Evolutionary conservation across 371 early-diverging fungal genomes (phyloP).

Genomic region (Nematocida homosporus): DNA sequence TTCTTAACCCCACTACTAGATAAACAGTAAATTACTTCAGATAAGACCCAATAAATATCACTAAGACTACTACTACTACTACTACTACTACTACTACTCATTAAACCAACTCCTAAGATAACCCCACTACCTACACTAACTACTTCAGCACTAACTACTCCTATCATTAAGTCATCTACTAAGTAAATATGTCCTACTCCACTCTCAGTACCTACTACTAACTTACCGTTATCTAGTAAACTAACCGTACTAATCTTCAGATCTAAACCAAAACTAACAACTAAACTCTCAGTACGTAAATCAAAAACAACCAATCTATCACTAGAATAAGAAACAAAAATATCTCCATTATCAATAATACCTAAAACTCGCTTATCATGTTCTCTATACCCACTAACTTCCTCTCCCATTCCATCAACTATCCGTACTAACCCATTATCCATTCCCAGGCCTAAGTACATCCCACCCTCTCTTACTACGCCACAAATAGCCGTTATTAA

Average conservation of each 20-base stretch:
- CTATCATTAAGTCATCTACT: slow-evolving; percentile 13
- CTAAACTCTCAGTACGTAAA: slow-evolving; percentile 20
- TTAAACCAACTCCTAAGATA: slow-evolving; percentile 5
- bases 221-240: neutral
- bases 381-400: slow-evolving; percentile 35
- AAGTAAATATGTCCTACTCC: slow-evolving; percentile 39
- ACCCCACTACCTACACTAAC: neutral
- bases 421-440: slow-evolving; percentile 22
- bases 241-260: neutral
- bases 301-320: slow-evolving; percentile 17
- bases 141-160: neutral
- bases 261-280: neutral
- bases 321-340: slow-evolving; percentile 7
- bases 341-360: neutral
- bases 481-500: slow-evolving; percentile 6
- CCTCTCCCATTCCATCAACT: slow-evolving; percentile 7
- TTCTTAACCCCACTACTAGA: no score
- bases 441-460: slow-evolving; percentile 13
- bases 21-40: neutral
- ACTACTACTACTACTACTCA: no score
- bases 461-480: neutral
- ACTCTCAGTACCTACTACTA: slow-evolving; percentile 13
- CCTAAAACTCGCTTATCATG: slow-evolving; percentile 28
- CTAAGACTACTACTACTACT: no score
- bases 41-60: neutral